A percentile compares a stretch with the other conserved stretches of the same genome.
phyloP scores from a whole-genome alignment of 108 stramenopile genomes.

The Tribonema minus region DNA sequence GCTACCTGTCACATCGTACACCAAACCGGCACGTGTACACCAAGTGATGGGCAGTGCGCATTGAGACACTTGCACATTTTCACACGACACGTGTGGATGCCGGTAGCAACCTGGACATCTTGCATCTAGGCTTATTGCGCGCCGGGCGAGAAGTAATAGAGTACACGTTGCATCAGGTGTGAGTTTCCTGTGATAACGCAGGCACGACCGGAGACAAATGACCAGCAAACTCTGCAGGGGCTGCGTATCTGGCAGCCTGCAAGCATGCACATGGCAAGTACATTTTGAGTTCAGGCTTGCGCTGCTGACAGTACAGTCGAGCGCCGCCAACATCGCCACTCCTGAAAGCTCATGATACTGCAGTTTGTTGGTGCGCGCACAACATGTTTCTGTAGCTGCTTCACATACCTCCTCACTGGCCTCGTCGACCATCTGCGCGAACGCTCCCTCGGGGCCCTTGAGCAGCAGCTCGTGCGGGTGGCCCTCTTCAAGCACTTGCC shows the following conservation, averaged over 20 bases:
- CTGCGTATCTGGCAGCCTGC: too few species aligned
- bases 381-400: too few species aligned
- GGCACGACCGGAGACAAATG: too few species aligned
- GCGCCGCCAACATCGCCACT: too few species aligned
- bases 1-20: not conserved
- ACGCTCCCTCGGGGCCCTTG: constrained; percentile 15
- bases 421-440: not conserved
- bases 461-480: constrained; percentile 72
- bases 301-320: not conserved
- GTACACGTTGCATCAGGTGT: not conserved
- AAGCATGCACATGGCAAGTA: not conserved
- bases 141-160: not conserved
- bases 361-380: too few species aligned
- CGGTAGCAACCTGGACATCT: too few species aligned
- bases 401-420: not conserved
- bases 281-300: not conserved
- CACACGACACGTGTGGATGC: not conserved
- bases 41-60: not conserved
- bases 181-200: not conserved
- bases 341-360: too few species aligned
- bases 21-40: not conserved
- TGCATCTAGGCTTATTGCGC: not conserved
- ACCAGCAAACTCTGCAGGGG: too few species aligned
- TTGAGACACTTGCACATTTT: not conserved
- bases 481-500: constrained; percentile 75